Conservation (phyloP, 768 basidiomycete genomes). For the Rickenella mellea region DNA sequence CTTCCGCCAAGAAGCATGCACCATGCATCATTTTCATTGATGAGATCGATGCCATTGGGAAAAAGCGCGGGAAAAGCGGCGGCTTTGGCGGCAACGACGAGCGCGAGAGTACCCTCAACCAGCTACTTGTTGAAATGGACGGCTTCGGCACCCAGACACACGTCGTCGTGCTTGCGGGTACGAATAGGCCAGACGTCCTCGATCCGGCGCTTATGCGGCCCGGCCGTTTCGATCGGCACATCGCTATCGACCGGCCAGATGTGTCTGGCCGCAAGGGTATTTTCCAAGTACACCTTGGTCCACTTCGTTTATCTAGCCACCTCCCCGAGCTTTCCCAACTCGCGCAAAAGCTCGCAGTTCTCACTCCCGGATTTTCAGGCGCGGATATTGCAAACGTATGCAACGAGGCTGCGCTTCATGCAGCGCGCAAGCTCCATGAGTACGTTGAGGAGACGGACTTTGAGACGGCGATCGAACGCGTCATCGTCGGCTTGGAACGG, state of each 20-base stretch:
- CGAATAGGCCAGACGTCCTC: conserved; percentile 93
- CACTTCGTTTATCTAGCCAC: conserved; percentile 57
- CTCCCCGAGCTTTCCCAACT: conserved; percentile 45
- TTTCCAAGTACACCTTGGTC: conserved; percentile 84
- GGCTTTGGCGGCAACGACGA: conserved; percentile 94
- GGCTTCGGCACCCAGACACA: conserved; percentile 97
- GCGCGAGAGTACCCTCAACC: conserved; percentile 94
- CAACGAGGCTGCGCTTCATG: conserved; percentile 94
- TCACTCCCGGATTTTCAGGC: conserved; percentile 97
- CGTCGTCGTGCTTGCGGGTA: conserved; percentile 92
- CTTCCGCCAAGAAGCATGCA: conserved; percentile 94
- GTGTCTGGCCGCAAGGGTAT: conserved; percentile 91
- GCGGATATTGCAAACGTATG: conserved; percentile 99
- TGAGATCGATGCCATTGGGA: conserved; percentile 99
- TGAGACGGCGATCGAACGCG: conserved; percentile 95
- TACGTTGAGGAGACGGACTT: conserved; percentile 79
- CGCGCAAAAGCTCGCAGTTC: conserved; percentile 88
- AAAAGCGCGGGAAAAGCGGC: conserved; percentile 71
- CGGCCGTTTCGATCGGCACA: conserved; percentile 95
- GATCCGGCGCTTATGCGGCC: conserved; percentile 94
- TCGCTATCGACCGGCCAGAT: conserved; percentile 90
- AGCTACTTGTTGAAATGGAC: conserved; percentile 98
- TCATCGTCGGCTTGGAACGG: conserved; percentile 93
- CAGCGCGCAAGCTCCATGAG: conserved; percentile 78
- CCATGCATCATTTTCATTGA: conserved; percentile 99